Evolutionary conservation across 352 stramenopile genomes (phyloP), one percentile per base, ranked within the genome.

Genomic region (Pythium grandisporangium): DNA sequence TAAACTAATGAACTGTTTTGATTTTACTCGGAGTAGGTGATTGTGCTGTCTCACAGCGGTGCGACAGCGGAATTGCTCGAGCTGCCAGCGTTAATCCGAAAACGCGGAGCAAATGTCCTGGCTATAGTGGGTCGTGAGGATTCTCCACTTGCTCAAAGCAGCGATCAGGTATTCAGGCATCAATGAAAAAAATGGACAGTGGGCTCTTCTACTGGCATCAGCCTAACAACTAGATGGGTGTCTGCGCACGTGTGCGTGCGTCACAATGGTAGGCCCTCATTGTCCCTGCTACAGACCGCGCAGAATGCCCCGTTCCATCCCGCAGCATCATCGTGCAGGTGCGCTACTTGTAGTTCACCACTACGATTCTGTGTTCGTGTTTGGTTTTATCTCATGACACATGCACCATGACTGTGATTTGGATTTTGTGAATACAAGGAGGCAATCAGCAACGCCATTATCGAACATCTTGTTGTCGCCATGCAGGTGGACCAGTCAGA

Each of bases 261-360:
- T n/a, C 13, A 29, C 19, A 38, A 38, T 25, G 6, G 17, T 41
- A 86, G 70, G 33, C 60, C 3, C 44, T 84, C 14, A 39, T 64
- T 23, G 61, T 71, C 5, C 60, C 66, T 13, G 79, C 70, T 1
- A 38, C 60, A 17, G 79, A 92, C 45, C 47, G 68, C 4, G 30
- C 14, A 2, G 33, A 35, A 10, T 86, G 70, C 24, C 76, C 75
- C 22, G 73, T 92, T 27, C 79, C 79, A 3, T 79, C 75, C 1
- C 78, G 76, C 32, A 89, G 75, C 42, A 88, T 92, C 23, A 51
- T 92, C 17, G 71, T 77, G 11, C 79, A 88, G 66, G 75, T 85
- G 45, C 2, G 43, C n/a, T n/a, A n/a, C n/a, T n/a, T n/a, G n/a
- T n/a, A n/a, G n/a, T n/a, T n/a, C n/a, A n/a, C n/a, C n/a, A n/a